Conservation (phyloP, 306 rosid species). For the Cucumis melo region DNA sequence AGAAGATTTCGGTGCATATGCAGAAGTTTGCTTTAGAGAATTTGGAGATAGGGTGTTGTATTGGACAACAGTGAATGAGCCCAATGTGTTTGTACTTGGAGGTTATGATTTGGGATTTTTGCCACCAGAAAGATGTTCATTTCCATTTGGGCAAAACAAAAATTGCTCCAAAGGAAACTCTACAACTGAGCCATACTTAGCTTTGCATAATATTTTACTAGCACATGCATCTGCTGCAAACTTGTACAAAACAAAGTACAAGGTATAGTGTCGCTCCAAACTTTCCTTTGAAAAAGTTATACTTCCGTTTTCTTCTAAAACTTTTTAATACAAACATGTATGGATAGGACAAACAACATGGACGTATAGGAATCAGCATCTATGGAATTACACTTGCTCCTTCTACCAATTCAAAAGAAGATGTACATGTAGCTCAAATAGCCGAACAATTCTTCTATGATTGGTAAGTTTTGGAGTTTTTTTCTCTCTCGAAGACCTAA, state of each 20-base stretch:
- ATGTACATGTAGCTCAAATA: constrained; percentile 28
- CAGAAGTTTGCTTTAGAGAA: constrained; percentile 54
- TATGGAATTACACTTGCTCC: constrained; percentile 22
- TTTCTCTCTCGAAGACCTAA: no score
- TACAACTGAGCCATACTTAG: constrained; percentile 45
- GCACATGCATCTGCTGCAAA: constrained; percentile 36
- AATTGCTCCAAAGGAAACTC: constrained; percentile 40
- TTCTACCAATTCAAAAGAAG: constrained; percentile 22
- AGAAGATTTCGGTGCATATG: constrained; percentile 50
- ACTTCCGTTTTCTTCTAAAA: no score
- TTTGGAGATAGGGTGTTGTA: constrained; percentile 53
- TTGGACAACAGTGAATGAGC: constrained; percentile 55
- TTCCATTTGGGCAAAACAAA: constrained; percentile 22
- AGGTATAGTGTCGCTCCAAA: not conserved
- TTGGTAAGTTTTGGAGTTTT: constrained; percentile 20
- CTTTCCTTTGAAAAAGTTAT: no score
- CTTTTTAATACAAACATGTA: not conserved
- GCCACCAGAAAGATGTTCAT: constrained; percentile 53
- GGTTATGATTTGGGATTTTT: constrained; percentile 30
- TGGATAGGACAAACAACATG: constrained; percentile 38
- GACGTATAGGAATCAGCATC: constrained; percentile 40
- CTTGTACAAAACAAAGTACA: constrained; percentile 32
- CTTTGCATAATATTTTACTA: constrained; percentile 24
- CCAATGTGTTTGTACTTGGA: constrained; percentile 23
- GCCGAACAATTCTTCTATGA: constrained; percentile 21